These are phyloP conservation scores for Paecilomyces fulvus DNA, from an alignment of 2,329 filamentous ascomycete genomes.

Conservation along the genomic window DNA sequence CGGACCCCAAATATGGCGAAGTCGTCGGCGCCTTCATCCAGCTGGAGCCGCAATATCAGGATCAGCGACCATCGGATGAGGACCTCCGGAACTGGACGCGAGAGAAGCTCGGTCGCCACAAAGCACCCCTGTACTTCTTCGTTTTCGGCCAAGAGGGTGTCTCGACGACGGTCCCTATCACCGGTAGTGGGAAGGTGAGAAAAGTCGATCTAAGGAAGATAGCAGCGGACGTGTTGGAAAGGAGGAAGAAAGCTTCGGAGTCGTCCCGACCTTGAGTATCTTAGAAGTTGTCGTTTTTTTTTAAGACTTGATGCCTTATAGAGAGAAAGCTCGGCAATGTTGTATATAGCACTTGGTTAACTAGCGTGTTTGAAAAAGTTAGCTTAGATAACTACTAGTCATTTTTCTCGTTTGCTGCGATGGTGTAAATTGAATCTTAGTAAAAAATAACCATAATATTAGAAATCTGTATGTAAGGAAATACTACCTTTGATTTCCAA, in stretches of 20 bases:
- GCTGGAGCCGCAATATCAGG: background rate
- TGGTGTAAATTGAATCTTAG: background rate
- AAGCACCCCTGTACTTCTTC: slow-evolving; percentile 63
- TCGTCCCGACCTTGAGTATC: background rate
- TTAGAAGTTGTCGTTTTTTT: background rate
- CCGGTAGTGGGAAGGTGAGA: slow-evolving; percentile 61
- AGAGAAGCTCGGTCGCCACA: slow-evolving; percentile 54
- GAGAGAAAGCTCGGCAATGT: background rate
- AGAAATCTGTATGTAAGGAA: background rate
- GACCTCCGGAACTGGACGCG: slow-evolving; percentile 56
- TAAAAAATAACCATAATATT: no score
- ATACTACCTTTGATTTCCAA: no score
- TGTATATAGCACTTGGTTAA: background rate
- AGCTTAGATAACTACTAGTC: background rate
- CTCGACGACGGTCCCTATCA: slow-evolving; percentile 48
- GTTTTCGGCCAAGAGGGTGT: slow-evolving; percentile 60
- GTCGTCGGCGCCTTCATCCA: slow-evolving; percentile 56
- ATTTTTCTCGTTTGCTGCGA: background rate
- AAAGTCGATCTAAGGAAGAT: slow-evolving; percentile 49
- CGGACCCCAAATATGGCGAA: slow-evolving; percentile 64
- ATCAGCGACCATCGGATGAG: slow-evolving; percentile 25
- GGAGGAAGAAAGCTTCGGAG: slow-evolving; percentile 27
- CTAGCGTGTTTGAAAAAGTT: background rate
- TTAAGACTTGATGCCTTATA: background rate
- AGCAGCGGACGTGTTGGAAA: slow-evolving; percentile 31